These are phyloP conservation scores for Populus nigra DNA, from an alignment of 345 rosid species.

Conservation along the genomic window DNA sequence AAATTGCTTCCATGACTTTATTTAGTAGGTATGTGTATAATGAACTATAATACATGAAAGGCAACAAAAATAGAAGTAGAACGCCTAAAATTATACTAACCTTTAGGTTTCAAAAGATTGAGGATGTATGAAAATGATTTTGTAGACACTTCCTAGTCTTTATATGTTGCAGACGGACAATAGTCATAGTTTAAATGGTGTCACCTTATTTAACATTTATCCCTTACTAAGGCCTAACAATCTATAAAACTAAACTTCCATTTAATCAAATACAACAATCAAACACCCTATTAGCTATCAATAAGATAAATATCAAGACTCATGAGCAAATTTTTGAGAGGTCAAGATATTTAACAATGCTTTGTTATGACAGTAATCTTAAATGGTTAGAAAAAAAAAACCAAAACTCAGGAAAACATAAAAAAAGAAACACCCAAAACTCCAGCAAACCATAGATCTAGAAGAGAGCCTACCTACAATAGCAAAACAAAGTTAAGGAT, in stretches of 20 bases:
- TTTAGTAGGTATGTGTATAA: neutral
- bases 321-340: no score
- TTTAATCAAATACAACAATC: neutral
- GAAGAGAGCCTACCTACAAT: no score
- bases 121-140: slow-evolving; percentile 89
- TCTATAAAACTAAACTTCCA: slow-evolving; percentile 32
- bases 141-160: slow-evolving; percentile 90
- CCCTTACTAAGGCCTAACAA: slow-evolving; percentile 64
- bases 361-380: no score
- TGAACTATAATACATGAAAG: neutral
- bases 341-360: no score
- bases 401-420: no score
- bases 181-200: slow-evolving; percentile 55
- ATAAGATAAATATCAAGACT: no score
- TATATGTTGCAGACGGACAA: slow-evolving; percentile 85
- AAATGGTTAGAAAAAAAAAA: no score
- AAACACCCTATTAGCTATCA: neutral
- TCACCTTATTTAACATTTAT: slow-evolving; percentile 75
- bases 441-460: no score
- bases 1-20: neutral
- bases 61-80: neutral
- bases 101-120: slow-evolving; percentile 92
- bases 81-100: slow-evolving; percentile 32
- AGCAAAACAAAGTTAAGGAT: no score
- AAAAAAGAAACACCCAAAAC: no score